Percentiles rank a stretch among this genome's conserved stretches.
Conservation (phyloP, 495 filamentous ascomycete species). For the Aspergillus cavernicola region DNA sequence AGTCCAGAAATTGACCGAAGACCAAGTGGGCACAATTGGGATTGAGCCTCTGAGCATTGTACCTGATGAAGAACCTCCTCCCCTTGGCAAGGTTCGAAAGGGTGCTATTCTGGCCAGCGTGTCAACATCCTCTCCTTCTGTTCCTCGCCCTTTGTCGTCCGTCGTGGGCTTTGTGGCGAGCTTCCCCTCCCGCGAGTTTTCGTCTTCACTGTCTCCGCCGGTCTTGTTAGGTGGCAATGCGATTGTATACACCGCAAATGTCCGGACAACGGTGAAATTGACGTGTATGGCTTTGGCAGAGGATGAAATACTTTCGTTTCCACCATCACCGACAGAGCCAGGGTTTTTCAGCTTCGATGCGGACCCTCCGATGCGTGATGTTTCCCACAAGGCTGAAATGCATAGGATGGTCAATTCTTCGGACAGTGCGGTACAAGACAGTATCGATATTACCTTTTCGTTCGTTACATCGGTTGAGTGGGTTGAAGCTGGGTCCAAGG, state of each 20-base stretch:
- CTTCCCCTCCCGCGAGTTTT: slow-evolving; percentile 41
- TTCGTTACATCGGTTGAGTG: slow-evolving; percentile 77
- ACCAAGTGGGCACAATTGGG: slow-evolving; percentile 89
- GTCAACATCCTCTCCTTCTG: slow-evolving; percentile 41
- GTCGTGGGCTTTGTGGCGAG: slow-evolving; percentile 46
- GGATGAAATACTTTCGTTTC: slow-evolving; percentile 29
- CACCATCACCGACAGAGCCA: slow-evolving; percentile 35
- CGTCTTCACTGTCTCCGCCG: slow-evolving; percentile 35
- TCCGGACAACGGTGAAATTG: slow-evolving; percentile 76
- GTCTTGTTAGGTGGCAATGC: slow-evolving; percentile 60
- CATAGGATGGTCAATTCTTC: slow-evolving; percentile 23
- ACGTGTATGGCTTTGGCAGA: slow-evolving; percentile 46
- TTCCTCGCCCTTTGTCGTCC: slow-evolving; percentile 40
- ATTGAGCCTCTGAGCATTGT: slow-evolving; percentile 53
- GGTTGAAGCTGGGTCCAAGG: slow-evolving; percentile 74
- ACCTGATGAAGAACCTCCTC: slow-evolving; percentile 21
- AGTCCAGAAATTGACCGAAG: slow-evolving; percentile 68
- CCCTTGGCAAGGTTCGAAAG: slow-evolving; percentile 60
- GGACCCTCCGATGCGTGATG: slow-evolving; percentile 44
- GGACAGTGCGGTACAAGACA: slow-evolving; percentile 23
- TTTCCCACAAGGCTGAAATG: slow-evolving; percentile 20
- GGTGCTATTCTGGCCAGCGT: slow-evolving; percentile 75
- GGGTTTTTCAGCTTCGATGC: slow-evolving; percentile 67
- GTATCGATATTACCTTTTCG: slow-evolving; percentile 67
- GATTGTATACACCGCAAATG: slow-evolving; percentile 79